A percentile compares a stretch with the other conserved stretches of the same genome.
Conservation (phyloP, 192 early-diverging fungal genomes). For the Entrophospora sp. region DNA sequence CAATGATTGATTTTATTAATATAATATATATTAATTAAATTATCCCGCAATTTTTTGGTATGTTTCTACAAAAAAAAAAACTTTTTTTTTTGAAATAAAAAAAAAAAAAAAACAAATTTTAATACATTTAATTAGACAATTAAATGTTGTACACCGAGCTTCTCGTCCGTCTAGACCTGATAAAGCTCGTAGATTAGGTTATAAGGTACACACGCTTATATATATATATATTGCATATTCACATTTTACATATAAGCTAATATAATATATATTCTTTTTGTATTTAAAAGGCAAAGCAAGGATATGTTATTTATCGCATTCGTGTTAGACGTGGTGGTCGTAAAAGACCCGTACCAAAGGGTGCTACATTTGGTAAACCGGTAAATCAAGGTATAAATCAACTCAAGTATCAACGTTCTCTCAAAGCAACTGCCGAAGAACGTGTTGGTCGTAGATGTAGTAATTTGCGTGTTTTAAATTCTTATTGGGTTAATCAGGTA, state of each 20-base stretch:
- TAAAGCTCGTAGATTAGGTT: constrained; percentile 98
- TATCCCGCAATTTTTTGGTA: no score
- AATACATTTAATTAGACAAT: constrained; percentile 73
- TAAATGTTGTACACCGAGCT: constrained; percentile 98
- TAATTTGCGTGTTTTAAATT: constrained; percentile 98
- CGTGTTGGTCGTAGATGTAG: constrained; percentile 95
- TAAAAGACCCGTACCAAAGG: constrained; percentile 96
- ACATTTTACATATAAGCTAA: not conserved
- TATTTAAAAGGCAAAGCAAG: constrained; percentile 88
- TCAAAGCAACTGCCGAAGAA: constrained; percentile 91
- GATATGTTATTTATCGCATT: constrained; percentile 98
- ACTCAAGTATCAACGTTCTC: constrained; percentile 97
- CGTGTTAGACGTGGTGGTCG: constrained; percentile 98
- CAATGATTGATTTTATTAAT: no score
- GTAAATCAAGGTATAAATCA: constrained; percentile 95
- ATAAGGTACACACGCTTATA: constrained; percentile 83
- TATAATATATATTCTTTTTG: not conserved
- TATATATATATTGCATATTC: no score
- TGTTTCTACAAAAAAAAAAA: no score
- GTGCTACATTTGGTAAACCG: constrained; percentile 98
- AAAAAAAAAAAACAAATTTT: no score
- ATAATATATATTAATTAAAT: no score
- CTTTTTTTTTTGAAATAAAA: no score
- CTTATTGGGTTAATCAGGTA: constrained; percentile 98
- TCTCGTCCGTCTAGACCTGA: constrained; percentile 97